A percentile compares a stretch with the other conserved stretches of the same genome.
Conservation (phyloP, 129 eudicot genomes). For the Flaveria robusta region DNA sequence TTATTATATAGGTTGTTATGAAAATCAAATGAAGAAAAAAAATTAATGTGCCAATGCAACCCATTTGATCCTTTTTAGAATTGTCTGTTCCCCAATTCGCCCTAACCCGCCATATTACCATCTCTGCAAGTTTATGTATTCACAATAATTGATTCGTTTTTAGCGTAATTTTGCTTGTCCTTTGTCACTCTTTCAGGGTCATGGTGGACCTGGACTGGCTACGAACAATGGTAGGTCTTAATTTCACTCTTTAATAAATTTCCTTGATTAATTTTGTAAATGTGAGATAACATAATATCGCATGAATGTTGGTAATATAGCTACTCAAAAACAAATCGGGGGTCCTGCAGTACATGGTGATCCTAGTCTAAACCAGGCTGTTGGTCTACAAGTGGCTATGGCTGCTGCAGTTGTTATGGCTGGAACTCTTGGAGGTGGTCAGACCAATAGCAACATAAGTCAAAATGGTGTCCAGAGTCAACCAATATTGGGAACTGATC, state of each 20-base stretch:
- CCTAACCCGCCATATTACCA: background rate
- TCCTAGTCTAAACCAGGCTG: constrained; percentile 53
- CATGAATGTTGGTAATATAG: constrained; percentile 33
- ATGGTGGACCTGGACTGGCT: constrained; percentile 74
- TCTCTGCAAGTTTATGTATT: background rate
- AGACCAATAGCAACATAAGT: constrained; percentile 41
- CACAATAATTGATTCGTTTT: background rate
- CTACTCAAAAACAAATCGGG: constrained; percentile 63
- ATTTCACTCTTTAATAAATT: constrained; percentile 8
- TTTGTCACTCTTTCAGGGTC: constrained; percentile 56
- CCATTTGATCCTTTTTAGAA: background rate
- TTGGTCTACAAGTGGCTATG: constrained; percentile 70
- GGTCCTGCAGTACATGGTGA: constrained; percentile 57
- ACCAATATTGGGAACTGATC: constrained; percentile 56
- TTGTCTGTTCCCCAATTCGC: background rate
- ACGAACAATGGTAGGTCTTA: constrained; percentile 53
- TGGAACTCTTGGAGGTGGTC: constrained; percentile 76
- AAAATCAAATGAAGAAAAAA: too few species aligned
- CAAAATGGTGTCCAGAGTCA: constrained; percentile 55
- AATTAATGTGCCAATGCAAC: background rate
- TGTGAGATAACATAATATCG: background rate
- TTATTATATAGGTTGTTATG: background rate
- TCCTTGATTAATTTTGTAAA: background rate
- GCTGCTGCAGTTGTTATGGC: constrained; percentile 86
- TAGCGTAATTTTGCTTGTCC: constrained; percentile 1